Percentiles rank a stretch among this genome's conserved stretches.
Conservation (phyloP, 495 filamentous ascomycete genomes). For the Penicillium samsonianum region DNA sequence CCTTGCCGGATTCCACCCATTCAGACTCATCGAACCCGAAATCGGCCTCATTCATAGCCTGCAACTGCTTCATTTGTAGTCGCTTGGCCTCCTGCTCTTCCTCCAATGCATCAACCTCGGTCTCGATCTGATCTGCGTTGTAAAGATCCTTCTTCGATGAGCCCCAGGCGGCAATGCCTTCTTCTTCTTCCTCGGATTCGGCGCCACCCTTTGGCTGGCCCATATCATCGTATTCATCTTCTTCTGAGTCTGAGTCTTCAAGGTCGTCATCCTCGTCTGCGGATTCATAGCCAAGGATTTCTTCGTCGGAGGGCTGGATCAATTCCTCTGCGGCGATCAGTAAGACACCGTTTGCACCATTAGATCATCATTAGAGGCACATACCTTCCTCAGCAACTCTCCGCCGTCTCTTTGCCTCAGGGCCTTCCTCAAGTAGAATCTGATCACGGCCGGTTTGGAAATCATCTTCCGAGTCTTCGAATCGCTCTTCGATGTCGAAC, state of each 20-base stretch:
- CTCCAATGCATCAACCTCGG: constrained; percentile 85
- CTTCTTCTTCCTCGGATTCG: constrained; percentile 61
- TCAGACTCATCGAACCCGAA: constrained; percentile 89
- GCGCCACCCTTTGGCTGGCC: constrained; percentile 27
- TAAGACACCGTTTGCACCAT: constrained; percentile 19
- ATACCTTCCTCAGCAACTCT: constrained; percentile 64
- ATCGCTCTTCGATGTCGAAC: constrained; percentile 69
- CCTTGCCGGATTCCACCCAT: constrained; percentile 62
- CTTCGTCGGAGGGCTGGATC: constrained; percentile 80
- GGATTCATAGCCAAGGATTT: constrained; percentile 69
- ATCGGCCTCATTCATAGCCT: constrained; percentile 83
- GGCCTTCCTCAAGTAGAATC: constrained; percentile 78
- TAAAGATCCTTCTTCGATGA: constrained; percentile 89
- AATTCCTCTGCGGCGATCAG: constrained; percentile 49
- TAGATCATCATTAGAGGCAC: constrained; percentile 17
- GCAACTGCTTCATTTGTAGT: constrained; percentile 84
- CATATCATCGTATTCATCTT: constrained; percentile 40
- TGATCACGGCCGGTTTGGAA: constrained; percentile 83
- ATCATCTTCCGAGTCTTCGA: constrained; percentile 91
- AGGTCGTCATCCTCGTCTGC: constrained; percentile 53
- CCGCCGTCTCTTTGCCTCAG: constrained; percentile 72
- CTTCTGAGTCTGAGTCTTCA: constrained; percentile 51
- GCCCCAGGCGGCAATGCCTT: constrained; percentile 81
- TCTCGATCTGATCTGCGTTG: constrained; percentile 84
- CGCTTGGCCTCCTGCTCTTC: constrained; percentile 88